Conservation (phyloP, 1,284 basidiomycete species). For the Cryptococcus sp. region DNA sequence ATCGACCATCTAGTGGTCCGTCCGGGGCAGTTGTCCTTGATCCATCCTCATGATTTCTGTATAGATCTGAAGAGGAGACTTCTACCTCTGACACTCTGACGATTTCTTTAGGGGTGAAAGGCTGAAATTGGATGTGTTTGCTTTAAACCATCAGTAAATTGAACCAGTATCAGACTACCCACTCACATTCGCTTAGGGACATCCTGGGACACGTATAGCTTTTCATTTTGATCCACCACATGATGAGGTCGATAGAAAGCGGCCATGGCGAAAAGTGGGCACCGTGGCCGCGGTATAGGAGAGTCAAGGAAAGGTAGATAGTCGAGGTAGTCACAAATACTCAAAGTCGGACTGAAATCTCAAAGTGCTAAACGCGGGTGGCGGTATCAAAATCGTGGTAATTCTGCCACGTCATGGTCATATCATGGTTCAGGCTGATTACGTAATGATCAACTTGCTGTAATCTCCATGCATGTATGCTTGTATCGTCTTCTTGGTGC, state of each 20-base stretch:
- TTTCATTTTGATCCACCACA: conserved; percentile 47
- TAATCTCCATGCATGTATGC: too few relatives aligned
- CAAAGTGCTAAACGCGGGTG: neutral
- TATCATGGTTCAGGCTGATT: too few relatives aligned
- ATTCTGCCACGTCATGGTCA: too few relatives aligned
- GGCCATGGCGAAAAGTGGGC: conserved; percentile 1
- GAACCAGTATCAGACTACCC: neutral
- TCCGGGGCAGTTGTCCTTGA: conserved; percentile 69
- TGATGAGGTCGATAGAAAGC: neutral
- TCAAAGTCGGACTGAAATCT: neutral
- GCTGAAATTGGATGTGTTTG: conserved; percentile 89
- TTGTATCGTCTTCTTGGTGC: too few relatives aligned
- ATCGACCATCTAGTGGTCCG: conserved; percentile 81
- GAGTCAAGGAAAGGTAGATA: neutral
- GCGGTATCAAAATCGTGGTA: neutral
- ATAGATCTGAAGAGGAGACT: conserved; percentile 84
- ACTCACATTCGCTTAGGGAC: conserved; percentile 88
- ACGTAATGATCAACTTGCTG: too few relatives aligned
- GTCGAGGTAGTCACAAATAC: neutral
- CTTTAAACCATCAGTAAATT: conserved; percentile 48
- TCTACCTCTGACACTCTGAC: conserved; percentile 93
- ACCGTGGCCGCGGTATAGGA: neutral
- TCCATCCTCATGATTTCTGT: conserved; percentile 55
- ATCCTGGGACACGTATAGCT: conserved; percentile 79
- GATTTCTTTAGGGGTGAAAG: conserved; percentile 85